These are phyloP conservation scores for Planoprotostelium fungivorum DNA, from an alignment of 78 protist species.

Conservation along the genomic window DNA sequence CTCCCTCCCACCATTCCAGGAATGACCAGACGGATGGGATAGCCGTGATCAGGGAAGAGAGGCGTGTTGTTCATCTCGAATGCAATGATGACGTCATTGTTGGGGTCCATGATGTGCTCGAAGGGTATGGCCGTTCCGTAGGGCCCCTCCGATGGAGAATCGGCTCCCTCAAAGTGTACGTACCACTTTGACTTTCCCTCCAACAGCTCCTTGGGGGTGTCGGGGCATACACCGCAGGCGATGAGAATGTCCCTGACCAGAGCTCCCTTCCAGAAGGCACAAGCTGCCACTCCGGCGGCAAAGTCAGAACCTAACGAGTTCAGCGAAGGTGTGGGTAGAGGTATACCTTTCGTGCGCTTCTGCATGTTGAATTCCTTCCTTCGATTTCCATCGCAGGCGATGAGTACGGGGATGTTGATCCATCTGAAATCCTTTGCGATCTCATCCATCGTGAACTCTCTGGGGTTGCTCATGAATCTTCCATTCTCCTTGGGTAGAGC, in stretches of 20 bases:
- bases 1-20: slow-evolving; percentile 92
- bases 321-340: no score
- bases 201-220: background rate
- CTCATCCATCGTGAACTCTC: background rate
- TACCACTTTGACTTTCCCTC: background rate
- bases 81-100: slow-evolving; percentile 83
- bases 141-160: background rate
- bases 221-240: background rate
- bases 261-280: background rate
- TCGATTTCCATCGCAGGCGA: background rate
- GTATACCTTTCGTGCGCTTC: background rate
- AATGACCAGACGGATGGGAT: slow-evolving; percentile 84
- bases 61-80: slow-evolving; percentile 88
- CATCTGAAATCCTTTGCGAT: background rate
- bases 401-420: background rate
- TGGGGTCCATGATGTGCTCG: slow-evolving; percentile 24
- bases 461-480: background rate
- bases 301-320: background rate
- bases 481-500: background rate
- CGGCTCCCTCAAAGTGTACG: background rate
- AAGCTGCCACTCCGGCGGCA: background rate
- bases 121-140: background rate
- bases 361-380: background rate
- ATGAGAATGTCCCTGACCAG: background rate
- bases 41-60: slow-evolving; percentile 82